These are phyloP conservation scores for Arachis stenosperma DNA, from an alignment of 306 rosid species.

Conservation along the genomic window DNA sequence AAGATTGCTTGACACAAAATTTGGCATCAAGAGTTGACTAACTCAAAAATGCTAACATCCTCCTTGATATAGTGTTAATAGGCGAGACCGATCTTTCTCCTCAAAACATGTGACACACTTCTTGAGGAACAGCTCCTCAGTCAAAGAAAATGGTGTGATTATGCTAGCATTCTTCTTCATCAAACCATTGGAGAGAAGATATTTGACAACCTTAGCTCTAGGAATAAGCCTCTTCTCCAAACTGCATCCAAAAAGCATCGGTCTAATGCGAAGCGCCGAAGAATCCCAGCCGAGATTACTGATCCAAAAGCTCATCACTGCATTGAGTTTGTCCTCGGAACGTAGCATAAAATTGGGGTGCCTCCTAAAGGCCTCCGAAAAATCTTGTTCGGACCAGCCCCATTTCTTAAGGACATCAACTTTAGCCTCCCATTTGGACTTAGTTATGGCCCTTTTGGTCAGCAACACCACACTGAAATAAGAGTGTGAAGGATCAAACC, in stretches of 20 bases:
- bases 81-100: constrained; percentile 8
- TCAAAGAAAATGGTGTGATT: background rate
- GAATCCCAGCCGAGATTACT: constrained; percentile 44
- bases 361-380: constrained; percentile 40
- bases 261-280: background rate
- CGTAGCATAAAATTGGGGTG: constrained; percentile 39
- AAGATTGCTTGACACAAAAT: constrained; percentile 7
- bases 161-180: constrained; percentile 32
- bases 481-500: constrained; percentile 42
- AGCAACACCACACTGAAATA: constrained; percentile 40
- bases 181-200: constrained; percentile 50
- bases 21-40: background rate
- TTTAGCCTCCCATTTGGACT: constrained; percentile 51
- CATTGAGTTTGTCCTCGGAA: constrained; percentile 48
- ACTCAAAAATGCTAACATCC: background rate
- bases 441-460: constrained; percentile 21
- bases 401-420: constrained; percentile 46
- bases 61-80: constrained; percentile 32
- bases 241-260: constrained; percentile 31
- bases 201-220: constrained; percentile 39
- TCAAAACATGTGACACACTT: constrained; percentile 38
- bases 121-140: constrained; percentile 36
- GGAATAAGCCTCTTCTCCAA: constrained; percentile 51
- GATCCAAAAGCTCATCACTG: constrained; percentile 45
- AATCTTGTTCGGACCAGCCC: constrained; percentile 60